Conservation (phyloP, 1,139 yeast genomes). For the Arxiozyma telluris region DNA sequence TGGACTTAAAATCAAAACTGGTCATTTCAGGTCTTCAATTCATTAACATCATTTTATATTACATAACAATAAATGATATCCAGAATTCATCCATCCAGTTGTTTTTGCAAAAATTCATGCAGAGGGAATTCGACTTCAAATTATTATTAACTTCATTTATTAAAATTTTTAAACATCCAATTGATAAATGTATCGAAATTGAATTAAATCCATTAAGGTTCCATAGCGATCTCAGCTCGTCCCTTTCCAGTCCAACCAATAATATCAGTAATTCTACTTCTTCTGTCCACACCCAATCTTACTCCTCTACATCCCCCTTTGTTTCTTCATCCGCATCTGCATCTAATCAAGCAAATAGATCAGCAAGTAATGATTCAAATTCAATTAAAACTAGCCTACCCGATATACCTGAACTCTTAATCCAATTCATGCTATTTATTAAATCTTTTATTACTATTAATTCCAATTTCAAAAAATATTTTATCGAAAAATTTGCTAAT, state of each 20-base stretch:
- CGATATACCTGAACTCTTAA: slow-evolving; percentile 43
- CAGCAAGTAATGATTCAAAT: slow-evolving; percentile 3
- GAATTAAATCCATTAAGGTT: slow-evolving; percentile 32
- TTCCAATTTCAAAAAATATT: slow-evolving; percentile 39
- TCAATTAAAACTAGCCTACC: slow-evolving; percentile 14
- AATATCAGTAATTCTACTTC: slow-evolving; percentile 1
- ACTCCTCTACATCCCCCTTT: background rate
- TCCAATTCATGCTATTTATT: slow-evolving; percentile 50
- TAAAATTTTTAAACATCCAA: slow-evolving; percentile 40
- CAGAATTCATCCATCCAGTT: background rate
- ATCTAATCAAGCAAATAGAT: background rate
- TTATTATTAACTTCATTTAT: slow-evolving; percentile 42
- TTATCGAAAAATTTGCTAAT: slow-evolving; percentile 42
- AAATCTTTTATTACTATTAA: slow-evolving; percentile 81
- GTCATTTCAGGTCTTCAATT: slow-evolving; percentile 55
- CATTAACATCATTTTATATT: slow-evolving; percentile 43
- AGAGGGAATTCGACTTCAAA: slow-evolving; percentile 45
- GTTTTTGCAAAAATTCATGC: slow-evolving; percentile 41
- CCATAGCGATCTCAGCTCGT: slow-evolving; percentile 2
- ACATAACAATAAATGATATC: slow-evolving; percentile 20
- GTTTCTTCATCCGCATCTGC: background rate
- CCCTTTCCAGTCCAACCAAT: background rate
- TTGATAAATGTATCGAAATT: slow-evolving; percentile 33
- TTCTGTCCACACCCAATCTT: background rate
- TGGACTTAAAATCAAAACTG: slow-evolving; percentile 43